Percentiles rank a stretch among this genome's conserved stretches.
phyloP scores from a whole-genome alignment of 306 rosid genomes.

The Astragalus membranaceus region DNA sequence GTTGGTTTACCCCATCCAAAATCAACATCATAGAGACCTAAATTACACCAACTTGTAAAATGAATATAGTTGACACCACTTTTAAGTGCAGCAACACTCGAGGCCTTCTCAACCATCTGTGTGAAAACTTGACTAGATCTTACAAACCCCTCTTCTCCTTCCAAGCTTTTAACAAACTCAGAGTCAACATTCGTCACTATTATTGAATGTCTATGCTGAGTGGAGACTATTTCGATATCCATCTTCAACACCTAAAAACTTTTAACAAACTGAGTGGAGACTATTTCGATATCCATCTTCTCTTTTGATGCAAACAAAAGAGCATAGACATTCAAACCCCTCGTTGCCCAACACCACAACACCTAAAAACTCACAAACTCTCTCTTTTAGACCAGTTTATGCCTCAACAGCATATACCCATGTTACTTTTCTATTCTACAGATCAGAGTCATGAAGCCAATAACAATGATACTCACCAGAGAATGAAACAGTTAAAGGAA shows the following conservation, averaged over 20 bases:
- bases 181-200: no score
- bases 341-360: slow-evolving; percentile 15
- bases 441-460: not conserved
- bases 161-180: no score
- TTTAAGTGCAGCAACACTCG: no score
- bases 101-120: no score
- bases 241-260: no score
- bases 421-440: not conserved
- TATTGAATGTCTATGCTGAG: no score
- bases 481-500: not conserved
- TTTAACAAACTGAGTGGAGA: not conserved
- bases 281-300: slow-evolving; percentile 2
- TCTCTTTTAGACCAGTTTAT: slow-evolving; percentile 24
- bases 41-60: no score
- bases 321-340: no score
- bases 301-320: not conserved
- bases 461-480: not conserved
- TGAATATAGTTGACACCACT: no score
- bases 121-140: no score
- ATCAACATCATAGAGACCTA: not conserved
- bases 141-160: no score
- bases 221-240: no score
- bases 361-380: slow-evolving; percentile 14
- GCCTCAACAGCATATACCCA: not conserved
- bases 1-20: slow-evolving; percentile 3